Base-by-base conservation (phyloP, 2,329 filamentous ascomycete species). In the Sclerotiophoma versabilis region DNA sequence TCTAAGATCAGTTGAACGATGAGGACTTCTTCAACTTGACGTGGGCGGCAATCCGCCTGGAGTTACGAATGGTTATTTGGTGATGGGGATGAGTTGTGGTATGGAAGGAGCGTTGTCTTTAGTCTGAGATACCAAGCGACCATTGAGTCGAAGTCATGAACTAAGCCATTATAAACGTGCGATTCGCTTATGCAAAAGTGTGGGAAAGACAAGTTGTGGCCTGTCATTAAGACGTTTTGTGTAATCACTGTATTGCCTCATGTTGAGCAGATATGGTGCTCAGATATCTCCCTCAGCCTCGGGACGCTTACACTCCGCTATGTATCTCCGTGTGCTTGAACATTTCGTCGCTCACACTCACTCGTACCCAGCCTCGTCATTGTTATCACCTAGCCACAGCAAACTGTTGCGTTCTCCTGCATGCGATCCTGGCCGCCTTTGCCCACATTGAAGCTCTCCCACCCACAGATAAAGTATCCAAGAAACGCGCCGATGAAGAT, bases 401-500 rank as follows among this genome's bases (percentile, higher is more conserved):
- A 74, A 1, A 73, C 70, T 2, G 71, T 74, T n/a, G 64, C 66
- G 14, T 74, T 63, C 49, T 70, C 70, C 47, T 74, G 58, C 66
- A 71, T 58, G n/a, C 71, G 63, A 55, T 71, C 71, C 2, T 56
- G 59, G 1, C 65, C 70, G 2, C 61, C 60, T 5, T 55, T 53
- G 1, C 55, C 54, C 1, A 73, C 62, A 7, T 54, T 64, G 45
- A 74, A 68, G 48, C 63, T 69, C 62, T 74, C 71, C 68, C 71
- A 75, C 0, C 72, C 69, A 23, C 73, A 74, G 46, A 72, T 63
- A 49, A 74, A 73, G 56, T 70, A 73, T 20, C 71, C 72, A 33
- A 74, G 41, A 47, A 64, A 75, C 20, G 69, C 68, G 12, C 72
- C 71, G 34, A 74, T 70, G 59, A 75, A 75, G 50, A 75, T 74